Evolutionary conservation across 2,329 filamentous ascomycete species (phyloP).

Genomic region (Nectriaceae sp.): DNA sequence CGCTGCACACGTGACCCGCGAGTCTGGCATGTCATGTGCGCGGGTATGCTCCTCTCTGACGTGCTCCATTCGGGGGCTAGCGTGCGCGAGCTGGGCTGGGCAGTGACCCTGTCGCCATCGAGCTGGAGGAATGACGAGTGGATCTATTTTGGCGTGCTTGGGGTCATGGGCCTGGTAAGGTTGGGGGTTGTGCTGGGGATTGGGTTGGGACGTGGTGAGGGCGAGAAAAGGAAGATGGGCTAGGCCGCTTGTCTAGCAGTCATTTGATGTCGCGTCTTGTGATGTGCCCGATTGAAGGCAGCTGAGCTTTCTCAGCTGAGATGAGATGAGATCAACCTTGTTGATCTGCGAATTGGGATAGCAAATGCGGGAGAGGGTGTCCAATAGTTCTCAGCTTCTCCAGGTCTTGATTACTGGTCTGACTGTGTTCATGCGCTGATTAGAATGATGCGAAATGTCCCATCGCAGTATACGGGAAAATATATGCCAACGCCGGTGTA

Average conservation of each 20-base stretch:
- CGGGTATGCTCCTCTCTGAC: slow-evolving; percentile 40
- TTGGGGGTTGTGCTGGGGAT: slow-evolving; percentile 32
- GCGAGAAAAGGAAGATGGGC: slow-evolving; percentile 1
- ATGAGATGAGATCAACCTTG: not conserved
- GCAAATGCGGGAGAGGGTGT: slow-evolving; percentile 1
- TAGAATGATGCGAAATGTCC: slow-evolving; percentile 2
- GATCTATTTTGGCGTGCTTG: slow-evolving; percentile 23
- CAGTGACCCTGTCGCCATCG: slow-evolving; percentile 25
- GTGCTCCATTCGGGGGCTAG: slow-evolving; percentile 28
- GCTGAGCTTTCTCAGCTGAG: not conserved
- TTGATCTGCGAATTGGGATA: not conserved
- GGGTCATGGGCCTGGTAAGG: slow-evolving; percentile 31
- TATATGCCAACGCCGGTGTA: slow-evolving; percentile 1
- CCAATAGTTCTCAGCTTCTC: not conserved
- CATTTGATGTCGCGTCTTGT: no score
- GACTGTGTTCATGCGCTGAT: slow-evolving; percentile 1
- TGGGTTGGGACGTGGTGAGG: slow-evolving; percentile 16
- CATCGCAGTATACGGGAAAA: slow-evolving; percentile 1
- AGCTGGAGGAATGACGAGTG: slow-evolving; percentile 33
- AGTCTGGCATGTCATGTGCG: slow-evolving; percentile 38
- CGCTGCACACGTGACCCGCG: slow-evolving; percentile 33
- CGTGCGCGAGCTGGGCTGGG: slow-evolving; percentile 38
- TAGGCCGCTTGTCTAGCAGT: not conserved
- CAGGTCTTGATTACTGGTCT: slow-evolving; percentile 2
- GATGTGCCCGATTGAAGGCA: no score